Evolutionary conservation across 495 filamentous ascomycete genomes (phyloP).

Genomic region (Trichoderma gamsii): DNA sequence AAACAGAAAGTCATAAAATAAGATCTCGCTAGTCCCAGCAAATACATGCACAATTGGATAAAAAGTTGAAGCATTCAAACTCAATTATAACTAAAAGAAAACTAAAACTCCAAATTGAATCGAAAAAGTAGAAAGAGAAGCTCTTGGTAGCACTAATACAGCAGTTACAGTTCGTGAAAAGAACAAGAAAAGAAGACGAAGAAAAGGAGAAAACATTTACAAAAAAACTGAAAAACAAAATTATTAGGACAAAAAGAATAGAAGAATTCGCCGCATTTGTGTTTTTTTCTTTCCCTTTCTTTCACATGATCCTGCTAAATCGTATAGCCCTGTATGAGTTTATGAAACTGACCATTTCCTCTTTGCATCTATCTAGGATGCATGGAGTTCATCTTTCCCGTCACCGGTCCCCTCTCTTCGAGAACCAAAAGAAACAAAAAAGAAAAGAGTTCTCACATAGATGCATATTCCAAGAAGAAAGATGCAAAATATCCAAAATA

Average conservation of each 20-base stretch:
- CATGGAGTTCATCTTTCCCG: not conserved
- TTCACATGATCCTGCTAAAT: not conserved
- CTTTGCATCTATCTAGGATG: not conserved
- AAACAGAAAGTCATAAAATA: too few species aligned
- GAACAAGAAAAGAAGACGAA: not conserved
- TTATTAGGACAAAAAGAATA: not conserved
- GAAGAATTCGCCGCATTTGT: not conserved
- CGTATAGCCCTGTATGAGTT: constrained; percentile 9
- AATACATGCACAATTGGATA: not conserved
- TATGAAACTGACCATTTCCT: not conserved
- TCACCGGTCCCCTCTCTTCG: not conserved
- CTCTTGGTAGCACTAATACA: constrained; percentile 8
- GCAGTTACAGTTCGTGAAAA: not conserved
- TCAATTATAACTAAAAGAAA: not conserved
- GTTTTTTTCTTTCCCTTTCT: not conserved
- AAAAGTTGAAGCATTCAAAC: not conserved
- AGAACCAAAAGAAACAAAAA: not conserved
- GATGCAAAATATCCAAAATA: not conserved
- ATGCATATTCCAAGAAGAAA: constrained; percentile 7
- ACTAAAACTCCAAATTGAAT: not conserved
- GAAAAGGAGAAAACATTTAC: not conserved
- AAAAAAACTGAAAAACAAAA: not conserved
- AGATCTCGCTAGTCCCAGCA: too few species aligned
- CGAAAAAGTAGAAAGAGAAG: not conserved
- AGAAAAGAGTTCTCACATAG: not conserved